Conservation (phyloP, 176 grass and related monocot genomes). For the Eleusine indica region DNA sequence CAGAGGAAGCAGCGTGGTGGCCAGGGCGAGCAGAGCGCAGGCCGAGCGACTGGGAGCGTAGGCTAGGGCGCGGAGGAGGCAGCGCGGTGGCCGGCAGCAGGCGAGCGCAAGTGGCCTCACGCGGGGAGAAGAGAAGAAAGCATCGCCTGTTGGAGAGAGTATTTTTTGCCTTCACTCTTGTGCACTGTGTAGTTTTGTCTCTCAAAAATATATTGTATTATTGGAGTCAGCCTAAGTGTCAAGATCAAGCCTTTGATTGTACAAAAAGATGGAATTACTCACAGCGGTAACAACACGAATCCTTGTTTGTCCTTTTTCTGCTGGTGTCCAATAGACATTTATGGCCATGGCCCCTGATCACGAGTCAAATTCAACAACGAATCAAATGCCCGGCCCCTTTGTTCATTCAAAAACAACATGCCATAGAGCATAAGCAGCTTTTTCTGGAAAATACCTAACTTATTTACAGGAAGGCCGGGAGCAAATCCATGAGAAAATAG, state of each 20-base stretch:
- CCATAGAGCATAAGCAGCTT: not conserved
- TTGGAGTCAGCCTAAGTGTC: not conserved
- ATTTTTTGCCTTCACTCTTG: too few species aligned
- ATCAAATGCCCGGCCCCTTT: not conserved
- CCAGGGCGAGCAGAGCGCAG: too few species aligned
- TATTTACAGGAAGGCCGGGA: not conserved
- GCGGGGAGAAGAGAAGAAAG: too few species aligned
- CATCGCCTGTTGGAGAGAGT: too few species aligned
- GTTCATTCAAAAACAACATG: not conserved
- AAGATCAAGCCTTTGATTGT: slow-evolving; percentile 31
- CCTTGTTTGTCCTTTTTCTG: slow-evolving; percentile 28
- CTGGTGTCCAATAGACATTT: slow-evolving; percentile 32
- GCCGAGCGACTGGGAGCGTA: too few species aligned
- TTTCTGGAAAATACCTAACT: not conserved
- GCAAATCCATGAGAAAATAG: not conserved
- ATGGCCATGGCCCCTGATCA: slow-evolving; percentile 24
- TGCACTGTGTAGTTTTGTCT: too few species aligned
- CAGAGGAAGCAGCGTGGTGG: too few species aligned
- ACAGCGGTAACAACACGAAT: not conserved
- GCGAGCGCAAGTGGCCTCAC: too few species aligned
- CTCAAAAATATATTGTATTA: too few species aligned
- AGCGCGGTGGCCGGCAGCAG: too few species aligned
- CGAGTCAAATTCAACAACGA: slow-evolving; percentile 31
- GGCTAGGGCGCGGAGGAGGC: too few species aligned
- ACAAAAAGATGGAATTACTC: slow-evolving; percentile 6